A percentile compares a stretch with the other conserved stretches of the same genome.
Conservation (phyloP, 1,139 yeast genomes). For the Scheffersomyces illinoinensis region DNA sequence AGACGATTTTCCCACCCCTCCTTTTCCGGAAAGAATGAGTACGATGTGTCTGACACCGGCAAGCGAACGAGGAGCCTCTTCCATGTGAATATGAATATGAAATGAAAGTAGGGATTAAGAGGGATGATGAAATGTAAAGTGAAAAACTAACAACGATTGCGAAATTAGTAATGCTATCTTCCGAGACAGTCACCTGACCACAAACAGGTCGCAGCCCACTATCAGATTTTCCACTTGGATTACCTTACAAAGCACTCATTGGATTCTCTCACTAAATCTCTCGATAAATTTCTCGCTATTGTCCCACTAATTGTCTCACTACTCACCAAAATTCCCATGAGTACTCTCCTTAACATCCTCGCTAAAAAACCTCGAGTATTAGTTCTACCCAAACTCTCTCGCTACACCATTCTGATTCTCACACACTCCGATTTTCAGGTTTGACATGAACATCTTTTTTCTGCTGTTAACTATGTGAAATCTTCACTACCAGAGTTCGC, state of each 20-base stretch:
- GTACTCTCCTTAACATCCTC: too few relatives aligned
- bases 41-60: slow-evolving; percentile 66
- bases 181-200: background rate
- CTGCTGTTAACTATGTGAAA: background rate
- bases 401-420: background rate
- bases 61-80: slow-evolving; percentile 53
- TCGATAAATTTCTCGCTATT: too few relatives aligned
- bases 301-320: too few relatives aligned
- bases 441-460: background rate
- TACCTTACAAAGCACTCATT: too few relatives aligned
- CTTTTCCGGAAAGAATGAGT: slow-evolving; percentile 48
- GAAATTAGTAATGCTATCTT: background rate
- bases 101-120: background rate
- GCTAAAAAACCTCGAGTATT: too few relatives aligned
- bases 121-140: background rate
- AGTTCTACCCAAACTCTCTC: background rate
- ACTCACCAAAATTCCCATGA: too few relatives aligned
- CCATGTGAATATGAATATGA: slow-evolving; percentile 4
- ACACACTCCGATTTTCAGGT: background rate
- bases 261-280: too few relatives aligned
- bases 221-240: background rate
- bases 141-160: background rate
- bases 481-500: background rate
- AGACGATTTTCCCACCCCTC: slow-evolving; percentile 89
- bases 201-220: background rate